A percentile compares a stretch with the other conserved stretches of the same genome.
Evolutionary conservation across 768 basidiomycete species (phyloP).

Genomic region (Inosperma sp.): DNA sequence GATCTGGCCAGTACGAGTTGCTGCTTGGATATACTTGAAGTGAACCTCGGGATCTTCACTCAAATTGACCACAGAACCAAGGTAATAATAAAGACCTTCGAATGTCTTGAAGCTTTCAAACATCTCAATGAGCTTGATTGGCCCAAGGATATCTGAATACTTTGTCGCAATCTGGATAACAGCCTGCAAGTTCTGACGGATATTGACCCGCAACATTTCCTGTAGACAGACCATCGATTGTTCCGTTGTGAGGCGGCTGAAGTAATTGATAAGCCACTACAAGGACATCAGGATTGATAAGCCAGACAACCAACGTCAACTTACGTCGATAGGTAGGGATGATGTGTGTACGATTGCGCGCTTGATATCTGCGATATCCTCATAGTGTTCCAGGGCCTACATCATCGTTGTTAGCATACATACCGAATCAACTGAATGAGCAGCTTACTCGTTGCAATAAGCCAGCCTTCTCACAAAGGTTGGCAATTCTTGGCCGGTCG

Average conservation of each 20-base stretch:
- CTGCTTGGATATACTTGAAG: constrained; percentile 99
- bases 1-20: constrained; percentile 95
- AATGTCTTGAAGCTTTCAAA: constrained; percentile 98
- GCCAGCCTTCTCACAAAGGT: constrained; percentile 97
- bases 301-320: constrained; percentile 21
- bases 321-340: constrained; percentile 76
- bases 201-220: constrained; percentile 96
- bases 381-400: constrained; percentile 97
- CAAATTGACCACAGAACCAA: constrained; percentile 96
- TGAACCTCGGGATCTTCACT: constrained; percentile 95
- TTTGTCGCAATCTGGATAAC: constrained; percentile 98
- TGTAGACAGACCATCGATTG: constrained; percentile 95
- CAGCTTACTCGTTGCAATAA: constrained; percentile 78
- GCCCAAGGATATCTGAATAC: constrained; percentile 96
- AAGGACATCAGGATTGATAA: constrained; percentile 5
- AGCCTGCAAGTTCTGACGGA: constrained; percentile 94
- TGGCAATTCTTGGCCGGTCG: constrained; percentile 93
- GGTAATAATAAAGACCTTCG: constrained; percentile 98
- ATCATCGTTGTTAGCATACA: constrained; percentile 11
- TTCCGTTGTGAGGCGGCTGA: constrained; percentile 93
- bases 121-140: constrained; percentile 96
- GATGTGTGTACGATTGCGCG: constrained; percentile 92
- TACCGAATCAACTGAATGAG: not conserved
- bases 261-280: constrained; percentile 95
- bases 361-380: constrained; percentile 98